phyloP scores from a whole-genome alignment of 148 eudicot species.

The Rhododendron griersonianum region DNA sequence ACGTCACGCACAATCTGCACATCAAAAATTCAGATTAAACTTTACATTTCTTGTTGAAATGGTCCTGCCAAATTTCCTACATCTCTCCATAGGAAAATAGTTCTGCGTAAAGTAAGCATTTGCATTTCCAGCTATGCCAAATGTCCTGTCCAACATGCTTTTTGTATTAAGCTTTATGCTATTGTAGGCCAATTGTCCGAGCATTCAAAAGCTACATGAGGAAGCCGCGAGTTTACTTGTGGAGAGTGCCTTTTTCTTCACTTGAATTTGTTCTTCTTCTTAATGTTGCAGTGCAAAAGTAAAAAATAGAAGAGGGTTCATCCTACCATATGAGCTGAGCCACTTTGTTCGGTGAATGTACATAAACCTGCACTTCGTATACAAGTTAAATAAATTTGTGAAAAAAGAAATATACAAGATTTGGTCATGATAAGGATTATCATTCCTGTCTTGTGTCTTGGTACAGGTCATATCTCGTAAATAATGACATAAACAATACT shows the following conservation, averaged over 20 bases:
- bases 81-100: not conserved
- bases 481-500: not conserved
- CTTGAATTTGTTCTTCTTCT: not conserved
- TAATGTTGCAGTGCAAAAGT: not conserved
- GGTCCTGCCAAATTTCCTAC: not conserved
- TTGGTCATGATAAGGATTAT: not conserved
- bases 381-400: not conserved
- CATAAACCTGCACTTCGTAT: not conserved
- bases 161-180: not conserved
- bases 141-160: not conserved
- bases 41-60: not conserved
- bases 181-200: not conserved
- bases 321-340: not conserved
- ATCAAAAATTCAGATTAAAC: not conserved
- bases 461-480: not conserved
- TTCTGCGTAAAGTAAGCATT: not conserved
- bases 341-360: not conserved
- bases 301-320: not conserved
- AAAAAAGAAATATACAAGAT: not conserved
- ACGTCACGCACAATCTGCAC: not conserved
- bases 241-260: not conserved
- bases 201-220: not conserved
- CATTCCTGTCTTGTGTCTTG: not conserved
- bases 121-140: not conserved
- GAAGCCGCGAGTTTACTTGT: not conserved